Percentiles rank a stretch among this genome's conserved stretches.
Evolutionary conservation across 768 basidiomycete species (phyloP).

Genomic region (Tephrocybe sp.): DNA sequence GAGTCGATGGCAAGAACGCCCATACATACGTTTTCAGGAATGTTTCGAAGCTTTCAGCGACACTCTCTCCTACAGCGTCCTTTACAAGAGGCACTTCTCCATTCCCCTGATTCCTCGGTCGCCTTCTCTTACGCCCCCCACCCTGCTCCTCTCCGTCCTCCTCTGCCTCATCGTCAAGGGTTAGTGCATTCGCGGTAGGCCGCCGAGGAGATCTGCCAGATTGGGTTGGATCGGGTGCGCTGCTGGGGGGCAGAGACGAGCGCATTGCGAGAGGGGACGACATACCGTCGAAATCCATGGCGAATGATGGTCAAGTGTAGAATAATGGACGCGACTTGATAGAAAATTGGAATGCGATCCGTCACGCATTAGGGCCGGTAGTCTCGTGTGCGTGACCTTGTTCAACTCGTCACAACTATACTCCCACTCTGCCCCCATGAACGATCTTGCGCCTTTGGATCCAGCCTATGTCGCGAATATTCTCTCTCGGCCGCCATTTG

Average conservation of each 20-base stretch:
- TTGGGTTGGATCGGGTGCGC: conserved; percentile 39
- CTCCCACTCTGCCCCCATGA: conserved; percentile 27
- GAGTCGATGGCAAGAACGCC: conserved; percentile 1
- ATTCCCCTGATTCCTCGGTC: conserved; percentile 50
- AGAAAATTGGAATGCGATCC: conserved; percentile 27
- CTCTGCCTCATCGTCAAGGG: conserved; percentile 55
- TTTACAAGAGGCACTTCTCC: conserved; percentile 84
- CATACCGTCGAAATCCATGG: conserved; percentile 58
- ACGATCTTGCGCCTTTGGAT: conserved; percentile 65
- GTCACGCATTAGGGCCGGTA: conserved; percentile 36
- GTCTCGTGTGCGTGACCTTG: conserved; percentile 33
- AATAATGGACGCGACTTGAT: conserved; percentile 30
- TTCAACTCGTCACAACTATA: conserved; percentile 10
- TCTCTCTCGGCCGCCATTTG: conserved; percentile 71
- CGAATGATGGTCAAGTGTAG: conserved; percentile 12
- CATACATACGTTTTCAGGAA: conserved; percentile 85
- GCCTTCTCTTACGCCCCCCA: conserved; percentile 38
- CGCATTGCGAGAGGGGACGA: conserved; percentile 57
- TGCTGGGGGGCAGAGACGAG: conserved; percentile 54
- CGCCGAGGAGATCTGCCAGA: conserved; percentile 38
- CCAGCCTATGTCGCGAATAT: conserved; percentile 60
- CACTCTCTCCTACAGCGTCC: conserved; percentile 95
- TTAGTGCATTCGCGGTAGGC: conserved; percentile 51
- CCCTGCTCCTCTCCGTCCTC: conserved; percentile 37
- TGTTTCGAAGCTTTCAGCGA: conserved; percentile 87